phyloP scores from a whole-genome alignment of 2,329 filamentous ascomycete species.

The Sarocladiaceae sp. region DNA sequence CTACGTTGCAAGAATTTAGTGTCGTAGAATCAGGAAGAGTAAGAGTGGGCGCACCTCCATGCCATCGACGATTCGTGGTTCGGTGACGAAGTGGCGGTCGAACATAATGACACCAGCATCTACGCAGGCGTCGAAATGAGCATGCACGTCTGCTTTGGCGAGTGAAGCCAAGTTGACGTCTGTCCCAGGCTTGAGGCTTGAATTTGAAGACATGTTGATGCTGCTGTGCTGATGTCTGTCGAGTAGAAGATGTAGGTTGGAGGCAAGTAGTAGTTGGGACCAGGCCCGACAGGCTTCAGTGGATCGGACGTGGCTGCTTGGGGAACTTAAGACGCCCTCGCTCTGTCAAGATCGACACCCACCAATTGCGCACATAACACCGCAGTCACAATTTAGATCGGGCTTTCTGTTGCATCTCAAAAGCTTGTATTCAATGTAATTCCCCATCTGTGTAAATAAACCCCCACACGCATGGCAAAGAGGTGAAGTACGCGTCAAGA shows the following conservation, averaged over 20 bases:
- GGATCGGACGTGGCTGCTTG: no score
- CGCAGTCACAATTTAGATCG: no score
- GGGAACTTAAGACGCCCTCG: no score
- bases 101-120: slow-evolving; percentile 12
- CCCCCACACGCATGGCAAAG: not conserved
- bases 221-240: not conserved
- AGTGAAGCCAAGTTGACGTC: not conserved
- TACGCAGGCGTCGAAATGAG: slow-evolving; percentile 11
- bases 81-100: slow-evolving; percentile 10
- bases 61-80: slow-evolving; percentile 3
- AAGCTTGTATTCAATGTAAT: slow-evolving; percentile 8
- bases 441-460: slow-evolving; percentile 6
- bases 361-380: no score
- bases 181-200: not conserved
- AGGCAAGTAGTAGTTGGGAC: not conserved
- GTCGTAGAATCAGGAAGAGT: not conserved
- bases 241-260: not conserved
- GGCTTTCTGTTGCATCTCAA: no score
- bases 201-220: not conserved
- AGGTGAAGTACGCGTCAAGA: not conserved
- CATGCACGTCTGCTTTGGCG: not conserved
- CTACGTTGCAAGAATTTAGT: slow-evolving; percentile 1
- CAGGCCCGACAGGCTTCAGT: no score
- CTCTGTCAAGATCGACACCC: no score
- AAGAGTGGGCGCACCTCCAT: not conserved